Conservation (phyloP, 1,284 basidiomycete species). For the Puccinia brachypodii region DNA sequence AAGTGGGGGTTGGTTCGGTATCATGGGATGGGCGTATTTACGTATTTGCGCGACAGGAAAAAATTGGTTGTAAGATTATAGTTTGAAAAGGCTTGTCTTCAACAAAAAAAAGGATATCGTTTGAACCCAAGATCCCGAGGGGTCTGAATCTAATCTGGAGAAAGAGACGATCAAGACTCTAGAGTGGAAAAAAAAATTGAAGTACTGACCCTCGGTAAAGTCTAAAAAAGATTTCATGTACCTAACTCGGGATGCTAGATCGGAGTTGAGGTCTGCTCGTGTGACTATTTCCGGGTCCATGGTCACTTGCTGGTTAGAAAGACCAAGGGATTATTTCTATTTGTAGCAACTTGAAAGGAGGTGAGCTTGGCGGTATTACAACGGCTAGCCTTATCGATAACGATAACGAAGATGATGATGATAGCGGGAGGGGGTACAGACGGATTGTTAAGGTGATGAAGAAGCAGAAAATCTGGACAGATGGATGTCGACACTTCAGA, state of each 20-base stretch:
- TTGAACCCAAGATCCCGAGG: background rate
- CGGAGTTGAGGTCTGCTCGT: conserved; percentile 14
- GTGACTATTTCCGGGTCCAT: conserved; percentile 37
- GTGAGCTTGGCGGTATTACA: background rate
- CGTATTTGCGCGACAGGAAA: background rate
- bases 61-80: background rate
- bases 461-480: background rate
- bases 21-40: background rate
- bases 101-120: background rate
- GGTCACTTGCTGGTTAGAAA: background rate
- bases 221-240: conserved; percentile 44
- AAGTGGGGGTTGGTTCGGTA: background rate
- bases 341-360: background rate
- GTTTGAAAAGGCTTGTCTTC: background rate
- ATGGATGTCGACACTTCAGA: background rate
- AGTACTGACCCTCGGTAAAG: conserved; percentile 32
- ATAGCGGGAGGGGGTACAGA: background rate
- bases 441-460: background rate
- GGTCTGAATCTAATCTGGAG: background rate
- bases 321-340: background rate
- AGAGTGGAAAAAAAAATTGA: background rate
- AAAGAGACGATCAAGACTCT: background rate
- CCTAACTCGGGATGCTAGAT: conserved; percentile 26
- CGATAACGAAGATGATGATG: background rate
- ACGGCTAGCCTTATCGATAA: background rate